phyloP scores from a whole-genome alignment of 148 eudicot species.

The Fagopyrum homotropicum region DNA sequence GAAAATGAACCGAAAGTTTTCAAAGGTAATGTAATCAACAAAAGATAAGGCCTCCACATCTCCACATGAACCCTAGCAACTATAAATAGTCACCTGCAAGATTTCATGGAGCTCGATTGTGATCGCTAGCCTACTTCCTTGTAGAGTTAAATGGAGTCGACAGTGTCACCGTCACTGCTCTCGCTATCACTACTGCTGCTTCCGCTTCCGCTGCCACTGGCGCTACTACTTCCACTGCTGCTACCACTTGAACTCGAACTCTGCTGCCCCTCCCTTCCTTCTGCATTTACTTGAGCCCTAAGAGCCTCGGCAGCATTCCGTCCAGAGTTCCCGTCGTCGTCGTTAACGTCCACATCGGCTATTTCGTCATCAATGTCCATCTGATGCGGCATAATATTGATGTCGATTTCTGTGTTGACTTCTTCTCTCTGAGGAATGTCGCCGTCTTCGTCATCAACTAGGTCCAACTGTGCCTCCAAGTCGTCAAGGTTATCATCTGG shows the following conservation, averaged over 20 bases:
- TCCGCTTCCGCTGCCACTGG: constrained; percentile 50
- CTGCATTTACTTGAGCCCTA: constrained; percentile 69
- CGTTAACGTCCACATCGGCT: constrained; percentile 74
- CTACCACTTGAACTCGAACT: constrained; percentile 67
- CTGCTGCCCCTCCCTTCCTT: constrained; percentile 31
- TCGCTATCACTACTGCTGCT: constrained; percentile 34
- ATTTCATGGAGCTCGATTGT: neutral
- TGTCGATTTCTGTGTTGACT: constrained; percentile 20
- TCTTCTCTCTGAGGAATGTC: constrained; percentile 9
- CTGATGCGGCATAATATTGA: constrained; percentile 70
- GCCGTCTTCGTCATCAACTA: constrained; percentile 59
- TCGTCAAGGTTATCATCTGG: constrained; percentile 53
- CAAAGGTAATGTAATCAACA: neutral
- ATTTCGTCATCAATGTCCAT: constrained; percentile 70
- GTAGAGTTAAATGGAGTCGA: constrained; percentile 39
- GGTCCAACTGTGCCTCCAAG: constrained; percentile 68
- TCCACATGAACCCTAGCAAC: too few species aligned
- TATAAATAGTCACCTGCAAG: neutral
- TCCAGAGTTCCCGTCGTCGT: constrained; percentile 49
- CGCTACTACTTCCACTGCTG: constrained; percentile 65
- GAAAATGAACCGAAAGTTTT: neutral
- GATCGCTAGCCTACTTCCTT: neutral
- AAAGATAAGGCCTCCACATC: neutral
- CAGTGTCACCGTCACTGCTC: constrained; percentile 54
- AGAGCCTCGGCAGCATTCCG: constrained; percentile 84